These are phyloP conservation scores for Ustilago crameri DNA, from an alignment of 1,284 basidiomycete species.

Conservation along the genomic window DNA sequence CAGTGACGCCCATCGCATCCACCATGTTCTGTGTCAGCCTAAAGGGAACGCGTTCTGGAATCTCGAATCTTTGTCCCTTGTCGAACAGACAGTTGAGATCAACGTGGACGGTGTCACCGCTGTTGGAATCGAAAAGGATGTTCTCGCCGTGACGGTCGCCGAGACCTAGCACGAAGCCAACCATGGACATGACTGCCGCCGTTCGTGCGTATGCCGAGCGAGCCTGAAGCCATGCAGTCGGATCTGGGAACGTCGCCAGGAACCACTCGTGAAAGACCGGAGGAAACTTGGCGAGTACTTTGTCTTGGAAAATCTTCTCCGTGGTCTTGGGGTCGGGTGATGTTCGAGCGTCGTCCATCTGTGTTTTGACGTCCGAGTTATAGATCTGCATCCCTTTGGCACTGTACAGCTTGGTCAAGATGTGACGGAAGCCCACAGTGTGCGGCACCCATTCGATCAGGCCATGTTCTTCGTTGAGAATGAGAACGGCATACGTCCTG, in stretches of 20 bases:
- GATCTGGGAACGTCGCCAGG: conserved; percentile 94
- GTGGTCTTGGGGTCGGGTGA: conserved; percentile 70
- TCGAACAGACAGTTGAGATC: conserved; percentile 99
- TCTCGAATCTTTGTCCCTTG: conserved; percentile 86
- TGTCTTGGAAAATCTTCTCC: conserved; percentile 74
- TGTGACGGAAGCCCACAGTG: conserved; percentile 84
- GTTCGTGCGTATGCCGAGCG: conserved; percentile 88
- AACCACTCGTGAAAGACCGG: conserved; percentile 99
- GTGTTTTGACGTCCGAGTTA: conserved; percentile 72
- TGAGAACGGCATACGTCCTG: conserved; percentile 90
- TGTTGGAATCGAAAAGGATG: conserved; percentile 88
- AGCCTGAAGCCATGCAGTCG: conserved; percentile 90
- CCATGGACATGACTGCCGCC: conserved; percentile 97
- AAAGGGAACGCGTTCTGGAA: conserved; percentile 93
- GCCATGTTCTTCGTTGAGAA: conserved; percentile 95
- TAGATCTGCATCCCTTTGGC: conserved; percentile 62
- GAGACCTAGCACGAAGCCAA: conserved; percentile 95
- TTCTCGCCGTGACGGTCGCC: conserved; percentile 98
- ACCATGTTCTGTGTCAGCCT: conserved; percentile 93
- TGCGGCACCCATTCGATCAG: conserved; percentile 99
- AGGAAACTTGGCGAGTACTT: conserved; percentile 74
- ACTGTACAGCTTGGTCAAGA: conserved; percentile 81
- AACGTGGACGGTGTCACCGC: conserved; percentile 93
- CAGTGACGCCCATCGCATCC: conserved; percentile 91
- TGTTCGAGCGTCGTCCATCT: conserved; percentile 75